phyloP scores from a whole-genome alignment of 176 grass and related monocot genomes.

The Aegilops bicornis region DNA sequence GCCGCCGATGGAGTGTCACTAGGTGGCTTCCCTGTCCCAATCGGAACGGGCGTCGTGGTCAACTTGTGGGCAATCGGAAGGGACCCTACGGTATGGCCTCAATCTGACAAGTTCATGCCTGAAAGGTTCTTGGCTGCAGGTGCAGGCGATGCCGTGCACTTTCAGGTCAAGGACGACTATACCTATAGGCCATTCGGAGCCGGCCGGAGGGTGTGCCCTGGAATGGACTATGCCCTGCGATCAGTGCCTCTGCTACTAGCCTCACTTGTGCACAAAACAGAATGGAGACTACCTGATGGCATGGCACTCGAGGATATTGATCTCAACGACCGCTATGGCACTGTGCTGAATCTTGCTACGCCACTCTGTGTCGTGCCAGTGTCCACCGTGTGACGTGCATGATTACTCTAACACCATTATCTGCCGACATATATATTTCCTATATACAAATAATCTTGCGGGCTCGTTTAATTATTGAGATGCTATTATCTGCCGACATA shows the following conservation, averaged over 20 bases:
- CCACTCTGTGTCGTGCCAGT: not conserved
- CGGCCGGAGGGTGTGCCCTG: not conserved
- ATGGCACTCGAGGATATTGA: not conserved
- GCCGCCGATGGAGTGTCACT: not conserved
- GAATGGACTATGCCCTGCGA: not conserved
- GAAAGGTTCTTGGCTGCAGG: not conserved
- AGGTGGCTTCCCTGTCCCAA: not conserved
- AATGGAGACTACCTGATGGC: conserved; percentile 6
- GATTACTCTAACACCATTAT: not conserved
- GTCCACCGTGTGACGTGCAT: not conserved
- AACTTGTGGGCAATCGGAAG: conserved; percentile 35
- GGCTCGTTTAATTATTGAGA: no score
- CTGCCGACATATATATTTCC: no score
- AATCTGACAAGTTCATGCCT: not conserved
- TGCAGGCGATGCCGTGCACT: not conserved
- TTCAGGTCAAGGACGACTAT: not conserved
- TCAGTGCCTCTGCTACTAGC: conserved; percentile 1
- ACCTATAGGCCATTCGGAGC: conserved; percentile 2
- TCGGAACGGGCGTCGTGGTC: not conserved
- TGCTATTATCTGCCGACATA: no score
- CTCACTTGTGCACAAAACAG: not conserved
- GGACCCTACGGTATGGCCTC: not conserved
- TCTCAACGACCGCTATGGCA: not conserved
- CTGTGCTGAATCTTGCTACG: not conserved
- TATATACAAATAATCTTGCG: no score